Conservation (phyloP, 805 yeast genomes). For the Sugiyamaella floridensis region DNA sequence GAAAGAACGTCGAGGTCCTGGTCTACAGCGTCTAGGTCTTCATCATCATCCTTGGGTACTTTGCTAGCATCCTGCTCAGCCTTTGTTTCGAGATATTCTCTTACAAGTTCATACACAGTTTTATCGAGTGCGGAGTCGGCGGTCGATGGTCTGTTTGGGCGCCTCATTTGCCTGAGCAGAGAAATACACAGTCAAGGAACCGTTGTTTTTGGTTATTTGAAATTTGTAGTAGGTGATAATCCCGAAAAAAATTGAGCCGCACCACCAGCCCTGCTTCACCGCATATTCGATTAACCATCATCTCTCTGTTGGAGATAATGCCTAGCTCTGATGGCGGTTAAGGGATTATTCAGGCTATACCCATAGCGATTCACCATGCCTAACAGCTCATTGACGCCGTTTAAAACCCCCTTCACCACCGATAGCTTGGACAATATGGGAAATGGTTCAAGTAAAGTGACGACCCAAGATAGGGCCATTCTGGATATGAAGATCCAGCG, state of each 20-base stretch:
- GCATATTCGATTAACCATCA: too few relatives aligned
- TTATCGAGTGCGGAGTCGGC: slow-evolving; percentile 15
- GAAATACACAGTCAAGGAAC: not conserved
- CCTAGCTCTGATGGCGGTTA: too few relatives aligned
- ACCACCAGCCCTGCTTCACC: too few relatives aligned
- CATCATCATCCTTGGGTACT: slow-evolving; percentile 1
- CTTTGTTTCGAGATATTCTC: slow-evolving; percentile 20
- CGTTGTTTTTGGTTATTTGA: not conserved
- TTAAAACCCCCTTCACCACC: too few relatives aligned
- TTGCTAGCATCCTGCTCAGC: slow-evolving; percentile 2
- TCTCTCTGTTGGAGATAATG: too few relatives aligned
- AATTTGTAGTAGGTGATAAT: too few relatives aligned
- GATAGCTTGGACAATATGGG: slow-evolving; percentile 29
- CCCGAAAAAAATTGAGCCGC: too few relatives aligned
- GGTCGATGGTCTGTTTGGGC: not conserved
- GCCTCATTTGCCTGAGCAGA: not conserved
- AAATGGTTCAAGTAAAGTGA: slow-evolving; percentile 43
- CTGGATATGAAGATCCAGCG: slow-evolving; percentile 82
- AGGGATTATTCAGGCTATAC: too few relatives aligned
- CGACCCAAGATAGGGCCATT: slow-evolving; percentile 80
- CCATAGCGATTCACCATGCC: too few relatives aligned
- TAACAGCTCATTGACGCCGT: too few relatives aligned
- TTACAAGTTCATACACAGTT: slow-evolving; percentile 23
- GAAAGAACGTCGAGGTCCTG: slow-evolving; percentile 6
- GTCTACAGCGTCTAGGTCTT: not conserved